phyloP scores from a whole-genome alignment of 164 flowering plant species.

The Umbellularia californica region DNA sequence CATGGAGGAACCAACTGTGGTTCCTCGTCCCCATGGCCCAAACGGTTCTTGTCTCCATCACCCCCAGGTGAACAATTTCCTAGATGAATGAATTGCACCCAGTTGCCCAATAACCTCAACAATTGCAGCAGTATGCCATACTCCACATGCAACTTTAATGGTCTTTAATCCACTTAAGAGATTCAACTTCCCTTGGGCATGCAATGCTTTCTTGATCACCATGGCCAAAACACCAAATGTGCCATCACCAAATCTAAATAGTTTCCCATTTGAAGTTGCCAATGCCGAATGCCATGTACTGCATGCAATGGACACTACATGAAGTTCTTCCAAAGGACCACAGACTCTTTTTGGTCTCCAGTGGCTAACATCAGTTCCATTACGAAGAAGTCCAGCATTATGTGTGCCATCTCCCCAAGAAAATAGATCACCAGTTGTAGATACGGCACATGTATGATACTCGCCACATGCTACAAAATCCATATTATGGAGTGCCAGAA shows the following conservation, averaged over 20 bases:
- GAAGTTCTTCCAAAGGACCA: constrained; percentile 72
- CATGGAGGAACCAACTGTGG: constrained; percentile 55
- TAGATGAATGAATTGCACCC: constrained; percentile 38
- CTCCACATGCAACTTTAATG: constrained; percentile 76
- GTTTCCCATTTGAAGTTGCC: constrained; percentile 55
- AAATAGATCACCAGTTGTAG: constrained; percentile 62
- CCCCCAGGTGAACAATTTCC: constrained; percentile 92
- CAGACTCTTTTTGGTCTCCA: constrained; percentile 76
- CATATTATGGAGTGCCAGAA: constrained; percentile 44
- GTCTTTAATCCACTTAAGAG: constrained; percentile 68
- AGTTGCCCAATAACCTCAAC: constrained; percentile 51
- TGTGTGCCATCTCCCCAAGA: constrained; percentile 82
- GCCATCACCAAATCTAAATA: constrained; percentile 87
- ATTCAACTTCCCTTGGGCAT: constrained; percentile 70
- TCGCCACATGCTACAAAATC: constrained; percentile 81
- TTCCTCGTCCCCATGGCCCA: constrained; percentile 88
- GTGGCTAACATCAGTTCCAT: constrained; percentile 65
- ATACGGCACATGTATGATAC: constrained; percentile 78
- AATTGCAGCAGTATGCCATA: constrained; percentile 91
- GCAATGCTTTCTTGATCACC: constrained; percentile 57
- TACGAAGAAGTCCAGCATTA: constrained; percentile 73
- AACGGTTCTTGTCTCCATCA: constrained; percentile 80
- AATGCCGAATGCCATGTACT: constrained; percentile 85
- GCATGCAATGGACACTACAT: constrained; percentile 68
- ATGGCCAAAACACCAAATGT: constrained; percentile 85